Conservation (phyloP, 805 yeast species). For the Suhomyces tanzawaensis region DNA sequence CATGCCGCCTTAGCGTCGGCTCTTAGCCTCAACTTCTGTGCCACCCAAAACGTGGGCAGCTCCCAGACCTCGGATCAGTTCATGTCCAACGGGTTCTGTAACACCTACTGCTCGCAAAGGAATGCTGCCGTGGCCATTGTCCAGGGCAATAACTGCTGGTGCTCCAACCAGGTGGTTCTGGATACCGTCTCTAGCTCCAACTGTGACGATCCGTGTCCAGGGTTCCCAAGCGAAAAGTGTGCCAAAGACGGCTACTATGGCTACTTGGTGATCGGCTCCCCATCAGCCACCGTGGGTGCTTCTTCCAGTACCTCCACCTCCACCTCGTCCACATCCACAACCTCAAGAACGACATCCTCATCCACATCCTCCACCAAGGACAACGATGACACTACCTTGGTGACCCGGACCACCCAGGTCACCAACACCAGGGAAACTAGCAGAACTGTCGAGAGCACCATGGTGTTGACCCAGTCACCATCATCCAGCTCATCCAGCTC, state of each 20-base stretch:
- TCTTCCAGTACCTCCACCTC: conserved; percentile 10
- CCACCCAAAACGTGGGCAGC: conserved; percentile 22
- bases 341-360: conserved; percentile 1
- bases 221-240: conserved; percentile 42
- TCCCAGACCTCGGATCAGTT: conserved; percentile 14
- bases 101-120: conserved; percentile 38
- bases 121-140: conserved; percentile 54
- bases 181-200: conserved; percentile 31
- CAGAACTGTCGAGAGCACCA: conserved; percentile 6
- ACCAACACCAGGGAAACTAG: conserved; percentile 10
- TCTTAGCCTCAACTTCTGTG: conserved; percentile 17
- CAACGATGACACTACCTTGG: conserved; percentile 1
- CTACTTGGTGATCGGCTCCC: conserved; percentile 39
- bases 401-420: conserved; percentile 14
- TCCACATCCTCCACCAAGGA: background rate
- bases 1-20: background rate
- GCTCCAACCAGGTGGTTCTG: conserved; percentile 52
- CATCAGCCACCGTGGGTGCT: conserved; percentile 5
- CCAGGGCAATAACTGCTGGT: conserved; percentile 56
- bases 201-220: conserved; percentile 45
- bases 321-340: conserved; percentile 5
- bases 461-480: conserved; percentile 6
- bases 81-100: conserved; percentile 54
- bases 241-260: conserved; percentile 50
- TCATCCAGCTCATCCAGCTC: conserved; percentile 16